Percentiles rank a stretch among this genome's conserved stretches.
phyloP scores from a whole-genome alignment of 163 green algal species.

The Scenedesmus sp. region DNA sequence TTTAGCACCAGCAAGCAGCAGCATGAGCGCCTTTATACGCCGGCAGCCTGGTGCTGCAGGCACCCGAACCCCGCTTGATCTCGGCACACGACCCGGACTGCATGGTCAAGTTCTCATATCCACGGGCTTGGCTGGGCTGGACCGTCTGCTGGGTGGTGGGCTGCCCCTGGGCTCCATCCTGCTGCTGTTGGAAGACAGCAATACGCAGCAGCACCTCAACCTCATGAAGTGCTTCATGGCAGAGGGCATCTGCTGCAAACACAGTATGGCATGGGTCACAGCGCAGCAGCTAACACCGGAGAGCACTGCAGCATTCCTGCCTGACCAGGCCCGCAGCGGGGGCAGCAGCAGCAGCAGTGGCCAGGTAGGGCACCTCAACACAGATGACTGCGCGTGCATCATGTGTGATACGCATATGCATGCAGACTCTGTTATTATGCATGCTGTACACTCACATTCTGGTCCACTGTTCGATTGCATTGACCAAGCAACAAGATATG shows the following conservation, averaged over 20 bases:
- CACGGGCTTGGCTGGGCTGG: slow-evolving; percentile 82
- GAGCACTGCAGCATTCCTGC: slow-evolving; percentile 44
- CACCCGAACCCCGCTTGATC: slow-evolving; percentile 57
- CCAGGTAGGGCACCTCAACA: neutral
- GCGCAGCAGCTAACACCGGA: neutral
- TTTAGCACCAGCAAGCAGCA: slow-evolving; percentile 1
- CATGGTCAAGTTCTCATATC: slow-evolving; percentile 87
- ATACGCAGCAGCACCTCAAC: slow-evolving; percentile 70
- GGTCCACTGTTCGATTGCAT: neutral
- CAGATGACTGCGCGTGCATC: no score
- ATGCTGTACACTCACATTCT: no score
- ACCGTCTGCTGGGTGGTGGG: slow-evolving; percentile 83
- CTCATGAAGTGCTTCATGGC: slow-evolving; percentile 87
- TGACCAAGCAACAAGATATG: no score
- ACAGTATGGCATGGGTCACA: slow-evolving; percentile 60
- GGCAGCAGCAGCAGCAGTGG: neutral
- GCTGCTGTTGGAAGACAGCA: slow-evolving; percentile 82
- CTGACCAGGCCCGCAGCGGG: neutral
- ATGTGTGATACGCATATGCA: neutral
- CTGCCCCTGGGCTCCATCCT: slow-evolving; percentile 81
- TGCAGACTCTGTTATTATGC: no score
- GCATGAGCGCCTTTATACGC: slow-evolving; percentile 57
- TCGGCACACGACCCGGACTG: slow-evolving; percentile 79
- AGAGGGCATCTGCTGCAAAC: slow-evolving; percentile 78
- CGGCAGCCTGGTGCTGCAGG: neutral